A percentile compares a stretch with the other conserved stretches of the same genome.
These are phyloP conservation scores for Luffa aegyptiaca DNA, from an alignment of 306 rosid species.

Conservation along the genomic window DNA sequence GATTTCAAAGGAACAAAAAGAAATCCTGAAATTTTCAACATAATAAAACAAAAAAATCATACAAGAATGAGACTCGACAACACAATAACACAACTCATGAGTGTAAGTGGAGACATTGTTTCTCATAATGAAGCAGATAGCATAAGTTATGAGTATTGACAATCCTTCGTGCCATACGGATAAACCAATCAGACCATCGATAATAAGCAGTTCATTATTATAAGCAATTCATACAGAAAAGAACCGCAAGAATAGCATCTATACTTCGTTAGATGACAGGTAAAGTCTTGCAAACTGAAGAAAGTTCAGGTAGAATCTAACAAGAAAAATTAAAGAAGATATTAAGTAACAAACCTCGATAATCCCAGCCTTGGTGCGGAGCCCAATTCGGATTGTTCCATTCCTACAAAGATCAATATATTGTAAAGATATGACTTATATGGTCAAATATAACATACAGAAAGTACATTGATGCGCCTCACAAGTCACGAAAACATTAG, in stretches of 20 bases:
- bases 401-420: conserved; percentile 34
- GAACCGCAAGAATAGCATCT: neutral
- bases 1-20: neutral
- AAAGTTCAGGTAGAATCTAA: neutral
- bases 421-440: neutral
- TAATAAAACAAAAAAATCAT: neutral
- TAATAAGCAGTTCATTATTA: neutral
- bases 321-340: neutral
- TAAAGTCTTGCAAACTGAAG: neutral
- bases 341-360: conserved; percentile 39
- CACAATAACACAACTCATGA: neutral
- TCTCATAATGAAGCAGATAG: neutral
- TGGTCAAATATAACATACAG: neutral
- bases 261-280: neutral
- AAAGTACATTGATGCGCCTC: neutral
- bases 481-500: neutral
- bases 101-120: neutral
- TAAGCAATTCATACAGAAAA: neutral
- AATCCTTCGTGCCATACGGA: neutral
- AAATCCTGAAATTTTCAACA: neutral
- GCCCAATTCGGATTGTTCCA: conserved; percentile 68
- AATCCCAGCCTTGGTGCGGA: conserved; percentile 45
- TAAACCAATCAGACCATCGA: neutral
- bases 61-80: neutral
- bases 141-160: neutral